These are phyloP conservation scores for Aspergillus viridinutans DNA, from an alignment of 2,329 filamentous ascomycete genomes.

Conservation along the genomic window DNA sequence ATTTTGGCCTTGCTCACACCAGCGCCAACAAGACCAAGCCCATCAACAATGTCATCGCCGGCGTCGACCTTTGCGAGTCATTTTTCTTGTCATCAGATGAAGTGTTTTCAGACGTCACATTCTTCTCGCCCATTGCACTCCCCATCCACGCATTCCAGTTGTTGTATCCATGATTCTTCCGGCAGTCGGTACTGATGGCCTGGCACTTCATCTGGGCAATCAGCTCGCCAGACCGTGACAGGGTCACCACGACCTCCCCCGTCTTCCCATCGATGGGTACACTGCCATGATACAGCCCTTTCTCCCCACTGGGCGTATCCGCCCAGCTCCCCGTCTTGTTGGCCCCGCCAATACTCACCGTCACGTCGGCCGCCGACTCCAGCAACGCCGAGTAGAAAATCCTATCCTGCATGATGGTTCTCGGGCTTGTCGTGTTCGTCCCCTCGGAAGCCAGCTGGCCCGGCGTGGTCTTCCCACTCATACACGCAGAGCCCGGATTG, in stretches of 20 bases:
- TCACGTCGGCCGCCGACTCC: conserved; percentile 24
- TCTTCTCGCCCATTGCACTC: conserved; percentile 11
- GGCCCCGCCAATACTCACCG: conserved; percentile 30
- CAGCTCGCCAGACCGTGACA: conserved; percentile 18
- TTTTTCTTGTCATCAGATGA: neutral
- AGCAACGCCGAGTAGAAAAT: conserved; percentile 35
- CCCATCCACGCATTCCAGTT: conserved; percentile 40
- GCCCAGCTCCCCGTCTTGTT: conserved; percentile 20
- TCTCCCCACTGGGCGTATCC: conserved; percentile 22
- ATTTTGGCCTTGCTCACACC: neutral
- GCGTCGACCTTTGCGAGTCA: neutral
- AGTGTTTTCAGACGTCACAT: neutral
- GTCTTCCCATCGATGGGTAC: conserved; percentile 19
- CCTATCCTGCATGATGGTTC: conserved; percentile 15
- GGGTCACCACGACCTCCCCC: conserved; percentile 23
- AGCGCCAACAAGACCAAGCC: neutral
- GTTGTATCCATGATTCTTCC: conserved; percentile 13
- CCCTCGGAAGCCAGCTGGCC: conserved; percentile 20
- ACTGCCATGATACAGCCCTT: conserved; percentile 33
- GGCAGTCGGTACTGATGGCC: conserved; percentile 21
- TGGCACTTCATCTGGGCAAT: conserved; percentile 21
- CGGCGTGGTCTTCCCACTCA: conserved; percentile 22
- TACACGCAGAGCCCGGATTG: conserved; percentile 16
- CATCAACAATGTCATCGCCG: neutral
- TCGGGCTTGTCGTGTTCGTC: conserved; percentile 11